A percentile compares a stretch with the other conserved stretches of the same genome.
phyloP scores from a whole-genome alignment of 2,329 filamentous ascomycete genomes.

The Talaromyces sp. region DNA sequence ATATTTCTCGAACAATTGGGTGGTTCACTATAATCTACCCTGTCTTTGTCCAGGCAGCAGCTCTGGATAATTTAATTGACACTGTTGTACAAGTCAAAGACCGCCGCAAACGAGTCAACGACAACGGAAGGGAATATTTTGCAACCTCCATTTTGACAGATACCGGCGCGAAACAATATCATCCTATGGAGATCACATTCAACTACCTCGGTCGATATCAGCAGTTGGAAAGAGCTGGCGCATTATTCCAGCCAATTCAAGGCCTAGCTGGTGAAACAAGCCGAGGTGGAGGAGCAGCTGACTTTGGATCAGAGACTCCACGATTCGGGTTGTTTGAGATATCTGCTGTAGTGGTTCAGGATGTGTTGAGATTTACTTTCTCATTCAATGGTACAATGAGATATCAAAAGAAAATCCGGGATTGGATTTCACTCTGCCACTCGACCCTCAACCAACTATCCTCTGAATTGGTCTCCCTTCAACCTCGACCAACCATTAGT shows the following conservation, averaged over 20 bases:
- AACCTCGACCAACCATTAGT: constrained; percentile 31
- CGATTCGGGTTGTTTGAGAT: constrained; percentile 50
- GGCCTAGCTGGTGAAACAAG: constrained; percentile 43
- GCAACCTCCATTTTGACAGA: constrained; percentile 25
- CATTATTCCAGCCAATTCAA: constrained; percentile 39
- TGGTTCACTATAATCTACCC: constrained; percentile 50
- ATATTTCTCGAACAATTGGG: constrained; percentile 46
- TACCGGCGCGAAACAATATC: constrained; percentile 24
- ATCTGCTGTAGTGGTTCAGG: constrained; percentile 45
- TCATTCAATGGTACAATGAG: constrained; percentile 46
- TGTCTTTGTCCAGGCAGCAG: constrained; percentile 28
- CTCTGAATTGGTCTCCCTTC: constrained; percentile 19
- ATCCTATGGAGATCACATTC: constrained; percentile 38
- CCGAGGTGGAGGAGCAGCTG: constrained; percentile 40
- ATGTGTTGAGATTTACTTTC: constrained; percentile 45
- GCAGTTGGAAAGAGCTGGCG: constrained; percentile 41
- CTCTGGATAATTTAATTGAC: constrained; percentile 22
- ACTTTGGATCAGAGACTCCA: constrained; percentile 40
- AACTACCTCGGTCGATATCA: constrained; percentile 36
- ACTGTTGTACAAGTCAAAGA: constrained; percentile 35
- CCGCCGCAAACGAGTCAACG: constrained; percentile 27
- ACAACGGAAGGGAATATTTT: constrained; percentile 36
- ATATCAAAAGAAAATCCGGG: constrained; percentile 38
- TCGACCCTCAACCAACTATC: constrained; percentile 26
- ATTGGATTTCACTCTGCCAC: constrained; percentile 39